Conservation (phyloP, 768 basidiomycete species). For the Leucosporidium creatinivorum region DNA sequence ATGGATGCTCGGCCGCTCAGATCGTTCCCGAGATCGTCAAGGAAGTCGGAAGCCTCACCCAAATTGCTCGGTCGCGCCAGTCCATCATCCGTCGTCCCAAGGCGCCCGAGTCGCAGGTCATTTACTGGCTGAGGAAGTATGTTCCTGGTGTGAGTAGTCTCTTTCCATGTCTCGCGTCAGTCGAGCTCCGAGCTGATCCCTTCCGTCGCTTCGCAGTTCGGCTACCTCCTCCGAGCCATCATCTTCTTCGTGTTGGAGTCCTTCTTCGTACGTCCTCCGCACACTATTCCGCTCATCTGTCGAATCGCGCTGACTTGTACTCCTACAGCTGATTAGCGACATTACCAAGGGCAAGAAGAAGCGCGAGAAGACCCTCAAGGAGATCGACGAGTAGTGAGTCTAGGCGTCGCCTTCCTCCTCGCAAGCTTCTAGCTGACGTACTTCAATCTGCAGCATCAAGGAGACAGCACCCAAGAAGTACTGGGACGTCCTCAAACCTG, state of each 20-base stretch:
- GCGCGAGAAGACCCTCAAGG: conserved; percentile 12
- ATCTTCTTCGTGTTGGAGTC: conserved; percentile 18
- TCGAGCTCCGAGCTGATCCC: too few relatives aligned
- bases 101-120: background rate
- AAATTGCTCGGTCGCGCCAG: conserved; percentile 33
- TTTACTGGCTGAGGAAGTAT: background rate
- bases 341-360: conserved; percentile 10
- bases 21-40: conserved; percentile 31
- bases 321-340: conserved; percentile 1
- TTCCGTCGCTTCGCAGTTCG: conserved; percentile 5
- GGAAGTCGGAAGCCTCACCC: conserved; percentile 23
- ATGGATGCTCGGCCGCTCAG: conserved; percentile 36
- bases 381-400: conserved; percentile 18
- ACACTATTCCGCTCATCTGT: too few relatives aligned
- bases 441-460: conserved; percentile 1
- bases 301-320: too few relatives aligned
- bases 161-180: too few relatives aligned
- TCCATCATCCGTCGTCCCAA: conserved; percentile 21
- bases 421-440: too few relatives aligned
- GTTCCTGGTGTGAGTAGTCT: too few relatives aligned
- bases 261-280: conserved; percentile 1
- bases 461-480: conserved; percentile 34
- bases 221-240: conserved; percentile 8
- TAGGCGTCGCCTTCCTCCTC: too few relatives aligned
- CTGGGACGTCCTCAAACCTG: conserved; percentile 31